phyloP scores from a whole-genome alignment of 2,329 filamentous ascomycete genomes.

The Calonectria pseudoturangicola region DNA sequence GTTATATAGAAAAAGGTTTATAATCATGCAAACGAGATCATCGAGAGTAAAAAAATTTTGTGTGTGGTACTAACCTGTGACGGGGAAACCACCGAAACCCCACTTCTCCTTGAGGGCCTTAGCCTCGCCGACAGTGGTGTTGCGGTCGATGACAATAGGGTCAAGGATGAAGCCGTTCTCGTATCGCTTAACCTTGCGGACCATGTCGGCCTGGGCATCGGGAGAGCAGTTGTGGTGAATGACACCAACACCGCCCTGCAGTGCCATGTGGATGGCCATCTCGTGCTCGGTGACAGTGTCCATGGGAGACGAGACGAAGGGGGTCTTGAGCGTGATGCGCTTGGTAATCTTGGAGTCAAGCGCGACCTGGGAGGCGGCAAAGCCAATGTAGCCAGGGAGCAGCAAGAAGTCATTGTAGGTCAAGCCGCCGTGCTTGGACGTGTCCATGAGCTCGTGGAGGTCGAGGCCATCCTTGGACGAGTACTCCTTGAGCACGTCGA shows the following conservation, averaged over 20 bases:
- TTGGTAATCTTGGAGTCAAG: constrained; percentile 96
- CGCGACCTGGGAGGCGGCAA: constrained; percentile 90
- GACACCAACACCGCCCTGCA: constrained; percentile 91
- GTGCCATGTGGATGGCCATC: constrained; percentile 98
- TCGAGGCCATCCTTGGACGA: constrained; percentile 88
- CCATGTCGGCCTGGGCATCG: constrained; percentile 98
- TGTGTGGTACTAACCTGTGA: constrained; percentile 86
- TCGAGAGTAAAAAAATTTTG: constrained; percentile 40
- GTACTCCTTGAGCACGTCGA: constrained; percentile 90
- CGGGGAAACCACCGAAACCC: constrained; percentile 98
- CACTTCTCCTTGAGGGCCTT: constrained; percentile 96
- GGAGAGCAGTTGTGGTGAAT: constrained; percentile 99
- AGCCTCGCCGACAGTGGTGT: constrained; percentile 92
- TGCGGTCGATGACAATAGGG: constrained; percentile 91
- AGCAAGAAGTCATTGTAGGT: constrained; percentile 99
- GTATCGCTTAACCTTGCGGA: constrained; percentile 98
- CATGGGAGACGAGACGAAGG: constrained; percentile 98
- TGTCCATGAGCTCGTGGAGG: constrained; percentile 90
- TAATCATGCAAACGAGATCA: constrained; percentile 80
- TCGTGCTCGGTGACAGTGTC: constrained; percentile 99
- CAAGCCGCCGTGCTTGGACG: constrained; percentile 91
- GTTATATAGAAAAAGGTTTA: constrained; percentile 88
- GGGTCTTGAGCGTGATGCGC: constrained; percentile 96
- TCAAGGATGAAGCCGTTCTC: constrained; percentile 99
- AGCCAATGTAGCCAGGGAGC: constrained; percentile 98